Conservation (phyloP, 2,329 filamentous ascomycete genomes). For the Diaporthe aspalathi region DNA sequence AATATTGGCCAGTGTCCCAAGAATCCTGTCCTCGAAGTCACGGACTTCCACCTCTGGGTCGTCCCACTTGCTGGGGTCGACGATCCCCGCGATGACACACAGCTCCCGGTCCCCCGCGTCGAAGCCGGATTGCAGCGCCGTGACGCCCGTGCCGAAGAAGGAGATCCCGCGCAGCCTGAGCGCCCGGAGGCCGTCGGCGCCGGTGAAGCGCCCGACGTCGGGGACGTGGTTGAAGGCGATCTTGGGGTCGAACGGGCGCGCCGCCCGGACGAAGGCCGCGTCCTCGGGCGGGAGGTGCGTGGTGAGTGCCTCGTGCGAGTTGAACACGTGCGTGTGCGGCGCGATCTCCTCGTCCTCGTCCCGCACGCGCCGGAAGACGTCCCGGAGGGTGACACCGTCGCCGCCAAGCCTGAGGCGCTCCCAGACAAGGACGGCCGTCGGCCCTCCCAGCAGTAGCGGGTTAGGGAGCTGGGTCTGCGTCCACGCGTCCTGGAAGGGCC, state of each 20-base stretch:
- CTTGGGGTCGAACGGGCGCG: constrained; percentile 11
- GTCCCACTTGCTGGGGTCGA: not conserved
- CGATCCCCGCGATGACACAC: not conserved
- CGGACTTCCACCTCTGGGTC: constrained; percentile 4
- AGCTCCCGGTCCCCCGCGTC: not conserved
- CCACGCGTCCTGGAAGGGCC: constrained; percentile 21
- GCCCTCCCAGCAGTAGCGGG: not conserved
- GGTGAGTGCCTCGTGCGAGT: not conserved
- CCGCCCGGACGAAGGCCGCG: not conserved
- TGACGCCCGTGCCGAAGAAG: constrained; percentile 4
- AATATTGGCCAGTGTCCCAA: not conserved
- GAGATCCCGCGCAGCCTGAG: not conserved
- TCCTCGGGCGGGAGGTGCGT: not conserved
- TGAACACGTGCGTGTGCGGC: constrained; percentile 10
- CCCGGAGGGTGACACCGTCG: not conserved
- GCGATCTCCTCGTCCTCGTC: not conserved
- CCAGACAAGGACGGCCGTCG: not conserved
- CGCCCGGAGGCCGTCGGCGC: not conserved
- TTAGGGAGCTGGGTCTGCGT: constrained; percentile 9
- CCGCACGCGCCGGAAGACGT: not conserved
- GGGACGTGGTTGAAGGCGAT: constrained; percentile 11
- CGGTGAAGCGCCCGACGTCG: constrained; percentile 17
- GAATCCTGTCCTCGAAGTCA: constrained; percentile 9
- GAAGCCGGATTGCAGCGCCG: constrained; percentile 5
- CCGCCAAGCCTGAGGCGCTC: not conserved